Evolutionary conservation across 805 yeast species (phyloP), one percentile per base, ranked within the genome.

Genomic region (Barnettozyma salicaria): DNA sequence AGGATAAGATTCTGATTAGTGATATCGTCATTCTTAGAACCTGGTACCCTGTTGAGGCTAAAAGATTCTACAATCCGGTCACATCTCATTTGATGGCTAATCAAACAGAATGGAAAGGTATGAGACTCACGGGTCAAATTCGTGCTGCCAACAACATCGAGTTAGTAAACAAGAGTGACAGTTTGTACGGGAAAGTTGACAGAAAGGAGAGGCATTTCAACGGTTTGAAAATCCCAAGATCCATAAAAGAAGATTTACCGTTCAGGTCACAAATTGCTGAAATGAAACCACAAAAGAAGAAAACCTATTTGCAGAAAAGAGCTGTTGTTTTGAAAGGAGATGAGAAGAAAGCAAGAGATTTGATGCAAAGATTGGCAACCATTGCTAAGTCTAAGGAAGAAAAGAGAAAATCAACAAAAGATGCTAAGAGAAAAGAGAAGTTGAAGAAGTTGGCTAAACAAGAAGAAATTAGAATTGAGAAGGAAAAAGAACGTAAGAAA

Each of bases 41-140:
- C 4, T 92, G 98, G 98, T 89, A 88, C 58, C 97, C 97, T 2
- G 94, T 92, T 26, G 78, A 74, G 47, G 84, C 92, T 12, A 82
- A 90, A 60, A 78, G 78, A 59, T 92, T 87, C 63, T 94, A 90
- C 63, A 94, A 92, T 56, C 97, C 97, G 2, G 97, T 92, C 16
- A 84, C 97, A 0, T 92, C 98, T 2, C 67, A 90, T 56, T 68
- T 94, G 51, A 61, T 89, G 41, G 56, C 66, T 24, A 76, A 87
- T 48, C 92, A 92, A 63, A 67, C 71, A 22, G 85, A 85, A 53
- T 92, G 99, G 99, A 75, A 75, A 53, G 99, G 99, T 45, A 88
- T 92, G 95, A 76, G 95, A 56, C 69, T 90, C 44, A 92, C 97
- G 1, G 98, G 98, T 40, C 82, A 82, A 52, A 88, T 92, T 29